These are phyloP conservation scores for Colletotrichum melonis DNA, from an alignment of 2,329 filamentous ascomycete genomes.

Conservation along the genomic window DNA sequence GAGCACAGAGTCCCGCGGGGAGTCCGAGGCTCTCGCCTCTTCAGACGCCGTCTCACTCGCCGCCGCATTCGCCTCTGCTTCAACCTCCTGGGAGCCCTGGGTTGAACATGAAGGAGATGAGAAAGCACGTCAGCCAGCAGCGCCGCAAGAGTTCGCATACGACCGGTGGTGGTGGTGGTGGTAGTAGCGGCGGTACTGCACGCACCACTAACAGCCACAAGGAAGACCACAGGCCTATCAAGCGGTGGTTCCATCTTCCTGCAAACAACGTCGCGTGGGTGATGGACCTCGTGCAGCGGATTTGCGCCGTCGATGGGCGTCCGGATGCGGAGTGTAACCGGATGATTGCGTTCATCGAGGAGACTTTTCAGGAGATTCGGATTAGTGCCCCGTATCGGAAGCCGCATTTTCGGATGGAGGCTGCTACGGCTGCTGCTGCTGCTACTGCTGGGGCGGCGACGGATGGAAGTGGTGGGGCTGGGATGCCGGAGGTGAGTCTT, in stretches of 20 bases:
- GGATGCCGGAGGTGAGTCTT: not conserved
- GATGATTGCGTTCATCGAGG: conserved; percentile 35
- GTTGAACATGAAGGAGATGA: conserved; percentile 17
- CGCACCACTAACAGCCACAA: not conserved
- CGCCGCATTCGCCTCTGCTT: conserved; percentile 19
- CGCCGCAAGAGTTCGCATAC: conserved; percentile 27
- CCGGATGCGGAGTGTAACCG: conserved; percentile 32
- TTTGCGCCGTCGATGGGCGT: conserved; percentile 34
- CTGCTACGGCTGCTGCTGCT: not conserved
- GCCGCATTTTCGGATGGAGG: conserved; percentile 34
- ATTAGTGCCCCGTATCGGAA: conserved; percentile 34
- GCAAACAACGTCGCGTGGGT: conserved; percentile 37
- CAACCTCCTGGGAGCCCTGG: not conserved
- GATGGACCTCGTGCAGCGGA: conserved; percentile 35
- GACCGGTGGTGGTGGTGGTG: not conserved
- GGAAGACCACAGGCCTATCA: conserved; percentile 24
- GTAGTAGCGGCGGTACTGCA: not conserved
- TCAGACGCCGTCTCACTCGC: not conserved
- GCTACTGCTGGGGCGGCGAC: not conserved
- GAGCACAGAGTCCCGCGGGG: not conserved
- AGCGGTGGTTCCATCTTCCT: conserved; percentile 36
- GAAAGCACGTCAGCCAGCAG: conserved; percentile 13
- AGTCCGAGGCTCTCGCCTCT: not conserved
- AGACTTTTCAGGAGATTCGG: conserved; percentile 37
- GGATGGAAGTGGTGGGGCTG: not conserved